Evolutionary conservation across 2,329 filamentous ascomycete species (phyloP).

Genomic region (Cercospora canescens): DNA sequence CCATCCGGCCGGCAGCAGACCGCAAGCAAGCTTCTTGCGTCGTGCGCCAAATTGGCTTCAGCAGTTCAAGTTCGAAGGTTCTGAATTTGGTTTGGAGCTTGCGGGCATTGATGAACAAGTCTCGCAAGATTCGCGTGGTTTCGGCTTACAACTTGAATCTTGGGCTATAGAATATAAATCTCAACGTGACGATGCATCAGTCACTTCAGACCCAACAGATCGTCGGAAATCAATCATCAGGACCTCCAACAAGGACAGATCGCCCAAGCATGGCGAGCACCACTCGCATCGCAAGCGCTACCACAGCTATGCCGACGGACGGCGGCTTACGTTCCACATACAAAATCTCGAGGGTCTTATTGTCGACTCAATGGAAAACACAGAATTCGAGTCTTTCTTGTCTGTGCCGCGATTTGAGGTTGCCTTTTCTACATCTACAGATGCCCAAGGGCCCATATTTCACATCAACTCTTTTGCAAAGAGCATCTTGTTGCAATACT

Average conservation of each 20-base stretch:
- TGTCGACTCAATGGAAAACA: constrained; percentile 80
- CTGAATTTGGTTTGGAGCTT: constrained; percentile 86
- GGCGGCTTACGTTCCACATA: constrained; percentile 76
- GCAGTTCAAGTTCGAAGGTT: constrained; percentile 79
- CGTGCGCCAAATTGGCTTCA: constrained; percentile 81
- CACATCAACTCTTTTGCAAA: constrained; percentile 81
- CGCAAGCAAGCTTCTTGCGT: constrained; percentile 69
- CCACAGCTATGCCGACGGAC: constrained; percentile 65
- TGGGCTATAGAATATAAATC: constrained; percentile 89
- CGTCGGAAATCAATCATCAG: constrained; percentile 74
- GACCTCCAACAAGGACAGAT: constrained; percentile 51
- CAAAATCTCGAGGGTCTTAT: constrained; percentile 87
- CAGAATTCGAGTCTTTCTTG: constrained; percentile 83
- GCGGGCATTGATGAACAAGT: constrained; percentile 85
- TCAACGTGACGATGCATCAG: constrained; percentile 61
- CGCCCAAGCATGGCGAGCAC: constrained; percentile 30
- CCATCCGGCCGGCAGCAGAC: constrained; percentile 39
- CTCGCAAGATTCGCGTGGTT: constrained; percentile 76
- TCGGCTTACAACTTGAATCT: constrained; percentile 82
- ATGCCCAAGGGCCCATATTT: constrained; percentile 82
- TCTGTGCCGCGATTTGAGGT: constrained; percentile 85
- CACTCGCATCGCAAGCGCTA: constrained; percentile 50
- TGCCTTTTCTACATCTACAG: constrained; percentile 79
- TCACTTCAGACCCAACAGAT: constrained; percentile 31
- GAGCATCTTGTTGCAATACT: constrained; percentile 82